Base-by-base conservation (phyloP, 495 filamentous ascomycete species). In the Staphylotrichum tortipilum region DNA sequence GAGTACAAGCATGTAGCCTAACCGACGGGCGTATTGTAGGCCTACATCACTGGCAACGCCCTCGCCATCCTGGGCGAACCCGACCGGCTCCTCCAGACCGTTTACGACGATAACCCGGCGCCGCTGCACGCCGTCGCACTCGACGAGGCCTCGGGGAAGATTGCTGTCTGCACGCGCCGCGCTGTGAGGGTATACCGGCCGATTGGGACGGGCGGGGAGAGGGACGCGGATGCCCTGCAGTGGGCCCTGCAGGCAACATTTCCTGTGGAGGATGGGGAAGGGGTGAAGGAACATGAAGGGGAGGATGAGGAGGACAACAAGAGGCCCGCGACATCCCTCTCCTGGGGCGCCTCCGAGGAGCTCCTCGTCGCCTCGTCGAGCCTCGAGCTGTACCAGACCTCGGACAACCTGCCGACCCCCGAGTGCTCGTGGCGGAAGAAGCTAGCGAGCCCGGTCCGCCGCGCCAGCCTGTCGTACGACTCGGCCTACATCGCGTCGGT, bases 11-110 rank as follows among this genome's bases (percentile, higher is more conserved):
- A 26, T 17, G 19, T 24, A 30, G 12, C 46, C 47, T 34, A 2
- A 28, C 28, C 9, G 18, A 7, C 34, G 9, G n/a, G 15, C 17
- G 6, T 28, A 28, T 28, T 5, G 17, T 59, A 94, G 88, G 80
- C 78, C 52, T 98, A 96, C 67, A 85, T 96, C 50, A 89, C 86
- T 50, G 90, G 92, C 53, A 85, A 83, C 66, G 85, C 88, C 50
- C 76, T 97, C 51, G 78, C 89, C 40, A 82, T 97, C 60, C 83
- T 96, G 60, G 75, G 77, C 67, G 80, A 79, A 44, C 79, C 87
- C 52, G 74, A 86, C 60, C 74, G 78, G 47, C 77, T 94, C 57
- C 72, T 95, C 28, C 91, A 97, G 68, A 96, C 91, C 0, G 86
- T 89, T 50, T 95, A 95, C 70, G 79, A 89, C 61, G 83, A 92